These are phyloP conservation scores for Capillidium rhysosporum DNA, from an alignment of 371 early-diverging fungal genomes.

Conservation along the genomic window DNA sequence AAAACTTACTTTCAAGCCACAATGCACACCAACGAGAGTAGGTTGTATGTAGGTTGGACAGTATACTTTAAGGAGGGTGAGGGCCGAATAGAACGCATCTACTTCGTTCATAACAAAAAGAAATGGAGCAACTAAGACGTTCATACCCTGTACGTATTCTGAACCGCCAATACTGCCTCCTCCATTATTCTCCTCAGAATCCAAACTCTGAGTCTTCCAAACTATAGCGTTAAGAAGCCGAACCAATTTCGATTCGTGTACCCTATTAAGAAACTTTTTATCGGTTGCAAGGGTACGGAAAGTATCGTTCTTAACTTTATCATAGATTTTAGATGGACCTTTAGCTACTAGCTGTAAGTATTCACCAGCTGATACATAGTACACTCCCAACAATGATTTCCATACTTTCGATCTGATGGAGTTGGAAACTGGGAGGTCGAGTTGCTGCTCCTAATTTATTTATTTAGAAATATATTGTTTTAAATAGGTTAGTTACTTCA, in stretches of 20 bases:
- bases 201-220: slow-evolving; percentile 23
- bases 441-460: not conserved
- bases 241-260: slow-evolving; percentile 54
- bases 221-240: slow-evolving; percentile 77
- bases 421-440: slow-evolving; percentile 2
- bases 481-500: not conserved
- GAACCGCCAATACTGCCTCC: slow-evolving; percentile 16
- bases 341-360: slow-evolving; percentile 48
- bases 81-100: slow-evolving; percentile 74
- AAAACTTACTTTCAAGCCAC: slow-evolving; percentile 50
- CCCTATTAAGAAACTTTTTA: slow-evolving; percentile 38
- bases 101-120: slow-evolving; percentile 78
- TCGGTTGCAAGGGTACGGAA: slow-evolving; percentile 77
- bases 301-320: slow-evolving; percentile 78
- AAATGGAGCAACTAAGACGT: slow-evolving; percentile 82
- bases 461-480: not conserved
- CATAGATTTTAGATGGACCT: slow-evolving; percentile 45
- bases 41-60: slow-evolving; percentile 89
- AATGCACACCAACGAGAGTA: slow-evolving; percentile 74
- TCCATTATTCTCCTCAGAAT: not conserved
- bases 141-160: slow-evolving; percentile 91
- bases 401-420: slow-evolving; percentile 32
- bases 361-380: slow-evolving; percentile 46
- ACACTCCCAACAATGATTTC: slow-evolving; percentile 65
- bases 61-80: slow-evolving; percentile 54